phyloP scores from a whole-genome alignment of 306 rosid species.

The Dryas drummondii region DNA sequence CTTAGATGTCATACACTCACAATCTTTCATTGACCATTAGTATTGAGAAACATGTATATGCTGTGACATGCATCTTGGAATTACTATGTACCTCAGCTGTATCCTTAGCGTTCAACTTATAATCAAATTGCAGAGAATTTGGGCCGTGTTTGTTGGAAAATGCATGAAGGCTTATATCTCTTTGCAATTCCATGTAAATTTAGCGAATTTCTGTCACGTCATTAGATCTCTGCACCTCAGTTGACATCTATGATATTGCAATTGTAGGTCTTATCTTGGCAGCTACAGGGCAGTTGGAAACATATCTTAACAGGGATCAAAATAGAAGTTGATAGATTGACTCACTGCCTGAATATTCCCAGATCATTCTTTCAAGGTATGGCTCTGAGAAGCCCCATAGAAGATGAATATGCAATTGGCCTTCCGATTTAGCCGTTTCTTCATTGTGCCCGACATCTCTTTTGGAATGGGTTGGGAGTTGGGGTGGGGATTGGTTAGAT shows the following conservation, averaged over 20 bases:
- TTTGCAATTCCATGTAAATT: constrained; percentile 7
- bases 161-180: neutral
- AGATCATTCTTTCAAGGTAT: constrained; percentile 31
- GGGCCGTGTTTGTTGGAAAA: neutral
- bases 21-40: neutral
- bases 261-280: constrained; percentile 85
- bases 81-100: neutral
- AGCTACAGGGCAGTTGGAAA: constrained; percentile 74
- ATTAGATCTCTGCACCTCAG: neutral
- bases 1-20: neutral
- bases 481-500: constrained; percentile 2
- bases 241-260: constrained; percentile 24
- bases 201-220: neutral
- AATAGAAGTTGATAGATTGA: constrained; percentile 51
- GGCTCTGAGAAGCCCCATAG: neutral
- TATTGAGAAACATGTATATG: neutral
- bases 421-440: neutral
- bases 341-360: constrained; percentile 7
- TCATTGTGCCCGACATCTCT: neutral
- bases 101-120: neutral
- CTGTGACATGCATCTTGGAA: neutral
- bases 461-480: neutral
- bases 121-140: neutral
- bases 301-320: constrained; percentile 46
- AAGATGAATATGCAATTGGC: constrained; percentile 6